These are phyloP conservation scores for Nemophila menziesii DNA, from an alignment of 257 asterid genomes.

Conservation along the genomic window DNA sequence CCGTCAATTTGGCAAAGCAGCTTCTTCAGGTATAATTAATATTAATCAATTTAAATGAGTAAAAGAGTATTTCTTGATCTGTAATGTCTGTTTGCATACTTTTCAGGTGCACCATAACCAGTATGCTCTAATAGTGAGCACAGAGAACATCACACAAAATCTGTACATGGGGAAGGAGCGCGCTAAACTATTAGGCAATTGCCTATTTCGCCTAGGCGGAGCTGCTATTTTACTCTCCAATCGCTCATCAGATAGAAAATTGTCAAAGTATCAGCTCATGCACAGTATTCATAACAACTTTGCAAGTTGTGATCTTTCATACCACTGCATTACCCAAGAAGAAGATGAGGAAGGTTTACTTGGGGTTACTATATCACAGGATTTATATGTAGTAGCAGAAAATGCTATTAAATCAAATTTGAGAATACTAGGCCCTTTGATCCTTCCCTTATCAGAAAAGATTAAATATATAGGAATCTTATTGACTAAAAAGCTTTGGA, in stretches of 20 bases:
- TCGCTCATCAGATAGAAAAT: not conserved
- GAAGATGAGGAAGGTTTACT: conserved; percentile 4
- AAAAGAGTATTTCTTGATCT: too few species aligned
- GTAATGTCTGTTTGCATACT: too few species aligned
- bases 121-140: conserved; percentile 3
- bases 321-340: conserved; percentile 6
- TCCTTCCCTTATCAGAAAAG: conserved; percentile 5
- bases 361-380: conserved; percentile 1
- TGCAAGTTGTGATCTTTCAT: conserved; percentile 7
- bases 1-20: conserved; percentile 1
- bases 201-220: not conserved
- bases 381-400: conserved; percentile 2
- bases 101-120: conserved; percentile 4
- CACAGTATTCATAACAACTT: conserved; percentile 2
- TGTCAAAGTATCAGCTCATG: conserved; percentile 9
- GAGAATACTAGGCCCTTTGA: conserved; percentile 1
- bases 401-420: conserved; percentile 5
- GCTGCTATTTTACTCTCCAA: not conserved
- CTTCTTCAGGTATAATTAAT: conserved; percentile 6
- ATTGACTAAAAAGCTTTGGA: not conserved
- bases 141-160: conserved; percentile 6
- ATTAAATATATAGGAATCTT: not conserved
- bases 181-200: conserved; percentile 1
- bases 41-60: too few species aligned
- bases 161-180: conserved; percentile 2